These are phyloP conservation scores for Paraconiothyrium brasiliense DNA, from an alignment of 2,329 filamentous ascomycete species.

Conservation along the genomic window DNA sequence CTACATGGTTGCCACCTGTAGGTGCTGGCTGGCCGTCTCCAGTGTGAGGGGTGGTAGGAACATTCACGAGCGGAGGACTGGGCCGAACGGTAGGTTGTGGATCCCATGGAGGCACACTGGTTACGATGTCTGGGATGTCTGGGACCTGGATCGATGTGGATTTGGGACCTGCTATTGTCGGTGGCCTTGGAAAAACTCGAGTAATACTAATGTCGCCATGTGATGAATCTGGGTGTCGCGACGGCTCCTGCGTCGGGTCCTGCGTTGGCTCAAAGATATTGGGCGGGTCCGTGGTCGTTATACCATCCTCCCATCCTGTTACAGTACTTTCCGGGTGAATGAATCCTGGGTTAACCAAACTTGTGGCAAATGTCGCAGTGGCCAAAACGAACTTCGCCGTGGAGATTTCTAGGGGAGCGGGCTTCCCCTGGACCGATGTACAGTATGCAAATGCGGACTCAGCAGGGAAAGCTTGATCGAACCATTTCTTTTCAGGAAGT, in stretches of 20 bases:
- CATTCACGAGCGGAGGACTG: background rate
- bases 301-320: conserved; percentile 5
- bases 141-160: background rate
- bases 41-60: background rate
- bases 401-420: conserved; percentile 17
- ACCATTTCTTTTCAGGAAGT: conserved; percentile 25
- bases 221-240: background rate
- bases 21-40: background rate
- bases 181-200: conserved; percentile 1
- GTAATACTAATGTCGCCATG: background rate
- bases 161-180: conserved; percentile 13
- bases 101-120: conserved; percentile 2
- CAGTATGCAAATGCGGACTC: conserved; percentile 29
- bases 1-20: background rate
- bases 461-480: conserved; percentile 26
- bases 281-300: conserved; percentile 3
- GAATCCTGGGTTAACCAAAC: background rate
- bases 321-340: conserved; percentile 15
- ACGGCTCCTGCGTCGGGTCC: background rate
- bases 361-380: conserved; percentile 19
- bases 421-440: conserved; percentile 12
- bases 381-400: conserved; percentile 25
- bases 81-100: background rate
- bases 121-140: background rate
- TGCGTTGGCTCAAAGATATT: background rate